Percentiles rank a stretch among this genome's conserved stretches.
These are phyloP conservation scores for Venturia nashicola DNA, from an alignment of 2,329 filamentous ascomycete species.

Conservation along the genomic window DNA sequence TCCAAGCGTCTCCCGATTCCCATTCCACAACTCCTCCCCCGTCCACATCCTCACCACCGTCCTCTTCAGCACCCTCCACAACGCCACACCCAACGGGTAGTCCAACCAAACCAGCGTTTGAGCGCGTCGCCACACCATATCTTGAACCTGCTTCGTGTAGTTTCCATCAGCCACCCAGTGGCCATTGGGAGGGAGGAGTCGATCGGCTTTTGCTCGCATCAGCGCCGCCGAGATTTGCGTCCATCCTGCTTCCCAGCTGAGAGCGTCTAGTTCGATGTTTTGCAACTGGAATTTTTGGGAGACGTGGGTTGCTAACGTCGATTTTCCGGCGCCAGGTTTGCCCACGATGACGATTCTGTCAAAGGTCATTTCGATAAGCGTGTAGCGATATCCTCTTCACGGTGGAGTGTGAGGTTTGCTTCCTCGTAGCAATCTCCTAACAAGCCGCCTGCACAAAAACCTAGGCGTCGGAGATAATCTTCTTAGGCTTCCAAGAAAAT, in stretches of 20 bases:
- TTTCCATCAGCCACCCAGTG: constrained; percentile 8
- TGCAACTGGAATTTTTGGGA: neutral
- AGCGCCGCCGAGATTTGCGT: neutral
- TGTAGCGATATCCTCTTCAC: too few relatives aligned
- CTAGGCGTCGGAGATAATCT: too few relatives aligned
- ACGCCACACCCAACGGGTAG: neutral
- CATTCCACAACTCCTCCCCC: constrained; percentile 9
- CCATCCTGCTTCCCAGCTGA: constrained; percentile 6
- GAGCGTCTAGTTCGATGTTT: constrained; percentile 5
- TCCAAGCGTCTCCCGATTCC: constrained; percentile 5
- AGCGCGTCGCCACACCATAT: constrained; percentile 5
- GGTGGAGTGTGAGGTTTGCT: too few relatives aligned
- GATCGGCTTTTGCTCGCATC: neutral
- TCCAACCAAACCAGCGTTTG: constrained; percentile 7
- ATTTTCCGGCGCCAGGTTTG: constrained; percentile 6
- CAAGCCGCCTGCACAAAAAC: too few relatives aligned
- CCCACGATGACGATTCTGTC: constrained; percentile 5
- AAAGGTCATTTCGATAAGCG: neutral
- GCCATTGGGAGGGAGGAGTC: neutral
- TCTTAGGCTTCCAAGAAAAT: too few relatives aligned
- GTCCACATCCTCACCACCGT: constrained; percentile 7
- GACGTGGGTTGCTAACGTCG: neutral
- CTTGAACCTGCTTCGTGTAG: neutral
- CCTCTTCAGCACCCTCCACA: constrained; percentile 6
- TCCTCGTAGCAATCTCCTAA: too few relatives aligned